A percentile compares a stretch with the other conserved stretches of the same genome.
These are phyloP conservation scores for Medicago lupulina DNA, from an alignment of 306 rosid species.

Conservation along the genomic window DNA sequence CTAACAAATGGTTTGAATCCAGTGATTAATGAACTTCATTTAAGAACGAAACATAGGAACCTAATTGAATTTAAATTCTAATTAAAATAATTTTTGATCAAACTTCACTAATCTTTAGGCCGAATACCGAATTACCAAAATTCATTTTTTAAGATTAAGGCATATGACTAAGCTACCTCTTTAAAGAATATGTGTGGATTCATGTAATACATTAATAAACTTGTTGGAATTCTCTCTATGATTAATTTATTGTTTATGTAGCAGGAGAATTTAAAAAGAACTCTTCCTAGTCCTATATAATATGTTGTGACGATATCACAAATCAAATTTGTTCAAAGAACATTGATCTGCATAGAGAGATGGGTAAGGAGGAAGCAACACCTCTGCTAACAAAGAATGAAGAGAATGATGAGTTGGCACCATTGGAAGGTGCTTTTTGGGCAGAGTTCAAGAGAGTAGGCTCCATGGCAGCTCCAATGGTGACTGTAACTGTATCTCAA, in stretches of 20 bases:
- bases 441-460: slow-evolving; percentile 46
- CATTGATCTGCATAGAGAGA: slow-evolving; percentile 25
- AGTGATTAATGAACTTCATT: no score
- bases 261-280: background rate
- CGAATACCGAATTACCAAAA: no score
- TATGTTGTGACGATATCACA: background rate
- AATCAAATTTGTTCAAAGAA: background rate
- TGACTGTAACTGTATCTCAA: slow-evolving; percentile 48
- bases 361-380: slow-evolving; percentile 42
- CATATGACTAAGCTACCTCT: no score
- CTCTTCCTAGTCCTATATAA: background rate
- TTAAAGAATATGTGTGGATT: no score
- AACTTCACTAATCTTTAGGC: no score
- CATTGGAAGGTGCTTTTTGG: slow-evolving; percentile 30
- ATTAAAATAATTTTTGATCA: no score
- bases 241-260: background rate
- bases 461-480: slow-evolving; percentile 61
- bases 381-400: slow-evolving; percentile 33
- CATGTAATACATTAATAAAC: no score
- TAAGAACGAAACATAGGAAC: no score
- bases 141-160: no score
- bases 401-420: slow-evolving; percentile 17
- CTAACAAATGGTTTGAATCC: no score
- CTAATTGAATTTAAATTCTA: no score
- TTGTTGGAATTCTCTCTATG: background rate